Percentiles rank a stretch among this genome's conserved stretches.
These are phyloP conservation scores for Colletotrichum lupini DNA, from an alignment of 2,329 filamentous ascomycete genomes.

Conservation along the genomic window DNA sequence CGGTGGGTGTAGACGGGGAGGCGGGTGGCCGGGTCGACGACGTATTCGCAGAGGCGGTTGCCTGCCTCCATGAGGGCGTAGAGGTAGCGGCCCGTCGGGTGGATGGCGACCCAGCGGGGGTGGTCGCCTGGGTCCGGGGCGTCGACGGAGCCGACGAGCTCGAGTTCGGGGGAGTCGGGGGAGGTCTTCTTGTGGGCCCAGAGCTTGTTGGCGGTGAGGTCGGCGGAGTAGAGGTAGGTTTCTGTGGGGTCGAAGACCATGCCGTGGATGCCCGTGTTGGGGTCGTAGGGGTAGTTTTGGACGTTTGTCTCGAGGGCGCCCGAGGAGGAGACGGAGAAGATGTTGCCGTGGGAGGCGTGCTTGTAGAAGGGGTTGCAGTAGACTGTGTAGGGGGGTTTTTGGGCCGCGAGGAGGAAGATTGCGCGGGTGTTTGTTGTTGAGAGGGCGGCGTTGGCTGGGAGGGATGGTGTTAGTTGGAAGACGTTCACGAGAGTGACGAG, in stretches of 20 bases:
- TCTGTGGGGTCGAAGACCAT: constrained; percentile 84
- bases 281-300: constrained; percentile 79
- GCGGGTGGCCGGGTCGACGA: constrained; percentile 78
- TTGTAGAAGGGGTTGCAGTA: constrained; percentile 94
- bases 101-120: constrained; percentile 89
- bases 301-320: constrained; percentile 73
- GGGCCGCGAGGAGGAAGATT: constrained; percentile 87
- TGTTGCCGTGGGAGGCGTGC: constrained; percentile 82
- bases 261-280: constrained; percentile 79
- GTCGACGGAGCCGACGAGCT: constrained; percentile 77
- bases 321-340: constrained; percentile 71
- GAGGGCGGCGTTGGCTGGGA: constrained; percentile 72
- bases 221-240: constrained; percentile 82
- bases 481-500: background rate
- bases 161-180: constrained; percentile 41
- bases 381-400: constrained; percentile 81
- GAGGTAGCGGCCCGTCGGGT: constrained; percentile 80
- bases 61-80: constrained; percentile 93
- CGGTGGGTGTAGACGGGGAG: constrained; percentile 83
- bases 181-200: constrained; percentile 81
- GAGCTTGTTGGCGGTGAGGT: constrained; percentile 81
- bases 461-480: constrained; percentile 20
- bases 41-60: constrained; percentile 84
- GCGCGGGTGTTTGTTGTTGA: constrained; percentile 84
- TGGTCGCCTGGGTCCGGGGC: constrained; percentile 80